phyloP scores from a whole-genome alignment of 345 rosid genomes.

The Citrus sp. region DNA sequence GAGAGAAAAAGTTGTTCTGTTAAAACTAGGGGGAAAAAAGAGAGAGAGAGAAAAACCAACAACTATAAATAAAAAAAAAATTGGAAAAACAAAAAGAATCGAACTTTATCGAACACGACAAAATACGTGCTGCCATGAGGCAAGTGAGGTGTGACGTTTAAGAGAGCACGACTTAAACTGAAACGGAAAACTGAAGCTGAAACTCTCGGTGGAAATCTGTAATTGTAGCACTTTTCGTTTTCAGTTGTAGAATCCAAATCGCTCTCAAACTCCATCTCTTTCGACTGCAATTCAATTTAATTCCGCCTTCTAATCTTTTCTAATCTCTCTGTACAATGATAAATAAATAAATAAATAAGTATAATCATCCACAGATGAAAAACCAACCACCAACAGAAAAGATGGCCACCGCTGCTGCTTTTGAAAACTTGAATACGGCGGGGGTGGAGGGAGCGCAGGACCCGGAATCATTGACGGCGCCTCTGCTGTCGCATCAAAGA shows the following conservation, averaged over 20 bases:
- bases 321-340: background rate
- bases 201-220: too few species aligned
- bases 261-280: background rate
- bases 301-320: background rate
- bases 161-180: background rate
- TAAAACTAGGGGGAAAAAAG: too few species aligned
- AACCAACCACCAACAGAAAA: background rate
- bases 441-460: conserved; percentile 9
- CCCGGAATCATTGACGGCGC: conserved; percentile 43
- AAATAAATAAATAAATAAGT: too few species aligned
- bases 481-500: conserved; percentile 47
- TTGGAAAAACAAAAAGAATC: background rate
- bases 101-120: background rate
- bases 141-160: background rate
- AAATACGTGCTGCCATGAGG: background rate
- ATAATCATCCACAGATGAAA: background rate
- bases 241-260: background rate
- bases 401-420: background rate
- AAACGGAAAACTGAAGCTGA: too few species aligned
- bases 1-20: too few species aligned
- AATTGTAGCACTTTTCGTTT: background rate
- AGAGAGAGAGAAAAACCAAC: too few species aligned
- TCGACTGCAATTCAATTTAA: background rate
- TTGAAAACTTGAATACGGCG: background rate
- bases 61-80: background rate